These are phyloP conservation scores for Agarophyton chilense DNA, from an alignment of 23 red algal species.

Conservation along the genomic window DNA sequence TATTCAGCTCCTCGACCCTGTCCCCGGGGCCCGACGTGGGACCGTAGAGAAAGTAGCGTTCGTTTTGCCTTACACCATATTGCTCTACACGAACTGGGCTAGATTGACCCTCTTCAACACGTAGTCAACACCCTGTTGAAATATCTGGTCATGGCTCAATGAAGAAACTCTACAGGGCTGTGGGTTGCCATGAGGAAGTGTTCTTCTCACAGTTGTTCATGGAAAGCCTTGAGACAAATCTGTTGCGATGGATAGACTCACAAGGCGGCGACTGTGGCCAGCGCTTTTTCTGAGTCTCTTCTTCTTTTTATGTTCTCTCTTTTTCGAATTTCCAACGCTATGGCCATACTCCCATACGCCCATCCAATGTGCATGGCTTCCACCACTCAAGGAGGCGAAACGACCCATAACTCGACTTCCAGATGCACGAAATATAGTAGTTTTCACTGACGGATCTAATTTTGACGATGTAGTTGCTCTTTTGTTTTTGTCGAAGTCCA, in stretches of 20 bases:
- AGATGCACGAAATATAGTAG: constrained; percentile 6
- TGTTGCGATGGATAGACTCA: neutral
- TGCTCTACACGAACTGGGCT: neutral
- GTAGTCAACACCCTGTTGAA: neutral
- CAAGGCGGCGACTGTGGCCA: neutral
- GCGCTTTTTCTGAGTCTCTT: neutral
- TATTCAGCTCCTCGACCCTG: no score
- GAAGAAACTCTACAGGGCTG: neutral
- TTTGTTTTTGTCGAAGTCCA: neutral
- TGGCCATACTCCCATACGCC: neutral
- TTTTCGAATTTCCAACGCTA: neutral
- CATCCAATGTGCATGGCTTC: neutral
- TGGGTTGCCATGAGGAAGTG: neutral
- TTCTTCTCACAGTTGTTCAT: neutral
- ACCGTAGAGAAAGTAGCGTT: no score
- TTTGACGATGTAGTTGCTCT: constrained; percentile 27
- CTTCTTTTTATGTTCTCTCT: neutral
- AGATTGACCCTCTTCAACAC: neutral
- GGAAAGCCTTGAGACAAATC: neutral
- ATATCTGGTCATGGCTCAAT: neutral
- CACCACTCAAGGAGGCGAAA: neutral
- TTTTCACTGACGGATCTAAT: constrained; percentile 15
- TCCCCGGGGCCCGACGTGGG: no score
- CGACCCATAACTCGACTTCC: neutral
- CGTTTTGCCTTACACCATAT: no score